Base-by-base conservation (phyloP, 2,329 filamentous ascomycete species). In the Madurella fahalii region DNA sequence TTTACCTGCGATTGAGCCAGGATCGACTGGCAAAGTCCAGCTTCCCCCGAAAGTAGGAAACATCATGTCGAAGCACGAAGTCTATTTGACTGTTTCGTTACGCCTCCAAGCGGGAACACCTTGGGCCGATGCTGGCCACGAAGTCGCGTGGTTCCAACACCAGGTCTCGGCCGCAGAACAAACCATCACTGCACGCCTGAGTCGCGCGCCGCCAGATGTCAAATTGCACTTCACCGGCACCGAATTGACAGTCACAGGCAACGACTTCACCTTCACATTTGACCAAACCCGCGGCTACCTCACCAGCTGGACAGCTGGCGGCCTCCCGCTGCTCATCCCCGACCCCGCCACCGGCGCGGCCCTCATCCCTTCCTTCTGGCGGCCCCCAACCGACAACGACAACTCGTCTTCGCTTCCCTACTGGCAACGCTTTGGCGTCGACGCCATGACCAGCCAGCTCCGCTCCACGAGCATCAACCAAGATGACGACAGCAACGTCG, bases 341-440 rank as follows among this genome's bases (percentile, higher is more conserved):
- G 67, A 72, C 46, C 68, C 74, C 0, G 64, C 58, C 37, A 69
- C 68, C 2, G 61, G 67, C 8, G 67, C 69, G 3, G 74, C 72
- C 18, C 66, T 77, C 15, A 62, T 67, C 9, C 74, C 80, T 1
- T 72, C 74, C 5, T 81, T 87, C 68, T 87, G 83, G 77, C 81
- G 84, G 4, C 80, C 84, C 0, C 77, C 78, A 13, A 87, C 84
- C 0, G 82, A 88, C 67, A 88, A 88, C 61, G 85, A 88, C 62
- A 70, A 72, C 0, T 75, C 79, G 0, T 64, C 69, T 15, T 78
- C 81, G 11, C 73, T 79, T 3, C 76, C 74, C 5, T 81, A 85
- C 60, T 87, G 84, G 84, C 70, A 75, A 43, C 71, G 75, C 16
- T 77, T 76, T 48, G 77, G 78, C 0, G 69, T 82, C 8, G 69